Base-by-base conservation (phyloP, 2,329 filamentous ascomycete species). In the Hypomyces perniciosus region DNA sequence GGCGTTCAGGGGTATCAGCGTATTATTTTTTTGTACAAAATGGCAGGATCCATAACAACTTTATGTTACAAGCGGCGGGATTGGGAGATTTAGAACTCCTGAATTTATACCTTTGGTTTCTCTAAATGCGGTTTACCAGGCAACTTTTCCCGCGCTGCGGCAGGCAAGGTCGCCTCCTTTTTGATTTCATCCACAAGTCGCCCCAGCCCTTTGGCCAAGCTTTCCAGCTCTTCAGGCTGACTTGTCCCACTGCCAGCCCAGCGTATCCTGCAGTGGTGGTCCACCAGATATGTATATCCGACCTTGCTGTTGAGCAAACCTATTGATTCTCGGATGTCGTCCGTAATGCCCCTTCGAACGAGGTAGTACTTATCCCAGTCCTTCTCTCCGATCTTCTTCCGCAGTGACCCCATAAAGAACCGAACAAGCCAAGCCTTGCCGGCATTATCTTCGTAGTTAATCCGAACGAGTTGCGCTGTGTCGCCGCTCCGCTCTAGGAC, bases 211-310 rank as follows among this genome's bases (percentile, higher is more conserved):
- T 74, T 86, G 38, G 81, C 79, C 63, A 95, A 65, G 39, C 82
- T 79, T 48, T 84, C 78, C 57, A 75, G 77, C 72, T 95, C 89
- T 13, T 79, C 78, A 0, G 77, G 77, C 55, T 83, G 76, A 42
- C 84, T 81, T 43, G 76, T 66, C 9, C 85, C 88, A 62, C 90
- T 95, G 4, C 88, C 93, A 1, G 92, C 93, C 93, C 93, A 99
- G 51, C 93, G 81, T 59, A 99, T 95, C 70, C 84, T 87, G 67
- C 90, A 96, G 56, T 91, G 77, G 55, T 84, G 77, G 66, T 99
- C 93, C 52, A 99, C 76, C 44, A 99, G 76, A 69, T 96, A 99
- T 4, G 91, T 86, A 71, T 96, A 97, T 35, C 91, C 92, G 33
- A 96, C 92, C 69, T 91, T 95, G 58, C 83, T 84, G 70, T 99